phyloP scores from a whole-genome alignment of 208 protist genomes.

The Wallacemonas sp. region DNA sequence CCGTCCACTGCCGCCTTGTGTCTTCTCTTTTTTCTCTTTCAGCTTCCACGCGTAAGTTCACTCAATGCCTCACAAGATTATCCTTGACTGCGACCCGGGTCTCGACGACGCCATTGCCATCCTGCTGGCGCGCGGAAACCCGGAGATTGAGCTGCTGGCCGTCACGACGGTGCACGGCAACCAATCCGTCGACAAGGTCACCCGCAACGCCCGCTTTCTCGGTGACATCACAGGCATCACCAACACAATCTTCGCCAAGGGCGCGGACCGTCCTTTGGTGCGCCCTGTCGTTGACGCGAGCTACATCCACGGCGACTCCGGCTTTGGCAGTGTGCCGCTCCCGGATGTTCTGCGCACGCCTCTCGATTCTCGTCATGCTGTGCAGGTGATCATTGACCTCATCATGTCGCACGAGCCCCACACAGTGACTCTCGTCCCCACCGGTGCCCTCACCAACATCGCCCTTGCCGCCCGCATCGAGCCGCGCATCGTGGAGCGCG shows the following conservation, averaged over 20 bases:
- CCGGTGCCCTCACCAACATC: conserved; percentile 82
- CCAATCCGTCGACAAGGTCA: conserved; percentile 82
- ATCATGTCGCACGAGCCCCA: conserved; percentile 54
- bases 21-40: too few species aligned
- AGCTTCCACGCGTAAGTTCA: too few species aligned
- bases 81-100: conserved; percentile 87
- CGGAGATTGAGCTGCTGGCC: conserved; percentile 66
- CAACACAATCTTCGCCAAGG: conserved; percentile 45
- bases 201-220: conserved; percentile 52
- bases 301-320: conserved; percentile 78
- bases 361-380: conserved; percentile 43
- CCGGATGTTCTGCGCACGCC: conserved; percentile 18
- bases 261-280: conserved; percentile 44
- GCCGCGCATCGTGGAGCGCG: conserved; percentile 61
- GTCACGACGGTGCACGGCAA: conserved; percentile 84
- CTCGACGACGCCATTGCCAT: conserved; percentile 85
- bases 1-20: too few species aligned
- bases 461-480: conserved; percentile 66
- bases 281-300: conserved; percentile 22
- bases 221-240: conserved; percentile 34
- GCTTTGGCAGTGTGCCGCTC: conserved; percentile 46
- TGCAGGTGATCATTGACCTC: conserved; percentile 52
- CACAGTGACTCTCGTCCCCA: conserved; percentile 58
- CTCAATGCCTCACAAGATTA: conserved; percentile 57
- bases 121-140: conserved; percentile 56